Evolutionary conservation across 2,329 filamentous ascomycete species (phyloP), one percentile per base, ranked within the genome.

Genomic region (Beauveria scarabaeidicola): DNA sequence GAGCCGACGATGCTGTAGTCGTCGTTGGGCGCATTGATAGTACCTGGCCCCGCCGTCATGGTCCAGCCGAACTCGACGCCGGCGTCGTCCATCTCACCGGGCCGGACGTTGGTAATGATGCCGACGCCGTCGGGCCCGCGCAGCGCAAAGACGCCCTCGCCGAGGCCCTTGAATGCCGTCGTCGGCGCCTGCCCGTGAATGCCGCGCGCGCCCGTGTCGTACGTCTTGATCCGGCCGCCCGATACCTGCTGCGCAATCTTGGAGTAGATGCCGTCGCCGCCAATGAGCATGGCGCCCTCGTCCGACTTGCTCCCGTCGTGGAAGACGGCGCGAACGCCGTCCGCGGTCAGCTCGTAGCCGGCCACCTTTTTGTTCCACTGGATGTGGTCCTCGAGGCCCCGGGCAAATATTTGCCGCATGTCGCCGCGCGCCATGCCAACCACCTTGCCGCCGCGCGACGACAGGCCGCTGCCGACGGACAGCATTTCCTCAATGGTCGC

Each of bases 131-230:
- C 67, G 0, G 76, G 69, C 23, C 38, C 55, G 13, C 77, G 73
- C 0, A 75, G 72, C 2, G 74, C 69, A 64, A 81, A 87, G 0
- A 88, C 85, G 2, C 85, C 85, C 68, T 87, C 84, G 1, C 84
- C 84, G 1, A 88, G 73, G 0, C 69, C 77, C 61, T 80, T 81
- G 74, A 87, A 88, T 0, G 84, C 83, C 0, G 79, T 77, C 0
- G 78, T 83, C 0, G 83, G 82, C 8, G 85, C 83, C 67, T 87
- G 83, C 0, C 85, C 85, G 64, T 88, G 85, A 25, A 88, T 86
- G 1, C 84, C 83, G 52, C 84, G 71, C 0, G 84, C 81, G 3
- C 84, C 84, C 0, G 83, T 82, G 64, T 88, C 85, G 66, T 80
- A 87, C 5, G 84, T 79, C 68, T 85, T 86, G 50, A 87, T 68